These are phyloP conservation scores for Cryptococcus jaspeensis DNA, from an alignment of 1,284 basidiomycete genomes.

Conservation along the genomic window DNA sequence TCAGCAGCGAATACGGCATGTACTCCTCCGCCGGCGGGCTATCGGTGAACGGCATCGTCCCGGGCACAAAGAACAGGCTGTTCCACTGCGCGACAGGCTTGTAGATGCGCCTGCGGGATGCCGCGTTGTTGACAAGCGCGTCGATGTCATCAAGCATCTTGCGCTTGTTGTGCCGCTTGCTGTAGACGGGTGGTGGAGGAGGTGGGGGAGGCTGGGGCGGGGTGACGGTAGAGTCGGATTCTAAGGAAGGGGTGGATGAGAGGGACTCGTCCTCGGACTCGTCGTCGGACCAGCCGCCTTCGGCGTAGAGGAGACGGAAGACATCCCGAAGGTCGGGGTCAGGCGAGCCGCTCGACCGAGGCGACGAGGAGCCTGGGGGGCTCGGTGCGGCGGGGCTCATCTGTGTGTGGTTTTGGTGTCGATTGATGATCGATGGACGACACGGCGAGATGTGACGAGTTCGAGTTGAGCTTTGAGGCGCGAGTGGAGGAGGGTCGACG, in stretches of 20 bases:
- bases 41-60: slow-evolving; percentile 24
- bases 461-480: too few species aligned
- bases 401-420: too few species aligned
- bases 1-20: slow-evolving; percentile 37
- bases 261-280: slow-evolving; percentile 12
- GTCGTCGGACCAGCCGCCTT: slow-evolving; percentile 21
- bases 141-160: slow-evolving; percentile 4
- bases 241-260: not conserved
- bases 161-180: not conserved
- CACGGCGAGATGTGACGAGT: too few species aligned
- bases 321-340: slow-evolving; percentile 33
- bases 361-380: too few species aligned
- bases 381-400: too few species aligned
- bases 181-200: not conserved
- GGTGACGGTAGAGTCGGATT: slow-evolving; percentile 1
- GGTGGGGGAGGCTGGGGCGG: not conserved
- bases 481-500: too few species aligned
- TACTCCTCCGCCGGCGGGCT: slow-evolving; percentile 21
- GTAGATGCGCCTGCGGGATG: slow-evolving; percentile 25
- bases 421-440: too few species aligned
- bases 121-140: slow-evolving; percentile 22
- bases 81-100: not conserved
- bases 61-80: slow-evolving; percentile 17
- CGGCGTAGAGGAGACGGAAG: slow-evolving; percentile 28
- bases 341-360: not conserved